Percentiles rank a stretch among this genome's conserved stretches.
Evolutionary conservation across 1,284 basidiomycete species (phyloP).

Genomic region (Neolentinus lepideus): DNA sequence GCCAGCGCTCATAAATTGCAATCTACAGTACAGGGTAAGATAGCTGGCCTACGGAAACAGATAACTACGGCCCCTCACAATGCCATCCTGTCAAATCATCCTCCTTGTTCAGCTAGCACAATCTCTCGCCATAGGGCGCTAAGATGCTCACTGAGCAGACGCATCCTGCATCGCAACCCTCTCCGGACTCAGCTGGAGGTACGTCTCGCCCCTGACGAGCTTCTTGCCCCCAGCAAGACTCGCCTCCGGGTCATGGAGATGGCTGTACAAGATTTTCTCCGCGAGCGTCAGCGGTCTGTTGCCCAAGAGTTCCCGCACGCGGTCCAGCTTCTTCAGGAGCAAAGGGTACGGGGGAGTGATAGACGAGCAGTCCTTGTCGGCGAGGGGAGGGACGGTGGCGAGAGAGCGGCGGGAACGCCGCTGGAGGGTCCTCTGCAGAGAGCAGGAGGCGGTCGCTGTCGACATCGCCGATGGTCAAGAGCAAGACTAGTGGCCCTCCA

Average conservation of each 20-base stretch:
- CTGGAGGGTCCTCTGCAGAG: background rate
- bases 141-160: conserved; percentile 78
- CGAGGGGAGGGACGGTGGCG: conserved; percentile 45
- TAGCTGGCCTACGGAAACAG: conserved; percentile 5
- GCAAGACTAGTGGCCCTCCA: background rate
- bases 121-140: background rate
- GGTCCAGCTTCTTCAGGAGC: conserved; percentile 70
- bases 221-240: conserved; percentile 58
- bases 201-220: conserved; percentile 76
- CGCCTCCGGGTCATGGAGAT: conserved; percentile 78
- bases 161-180: conserved; percentile 99
- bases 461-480: background rate
- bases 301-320: conserved; percentile 66
- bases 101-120: background rate
- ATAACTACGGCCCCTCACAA: conserved; percentile 39
- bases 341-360: conserved; percentile 87
- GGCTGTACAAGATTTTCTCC: conserved; percentile 97
- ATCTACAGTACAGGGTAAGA: conserved; percentile 31
- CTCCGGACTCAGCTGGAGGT: conserved; percentile 88
- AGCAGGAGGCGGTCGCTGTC: background rate
- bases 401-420: conserved; percentile 23
- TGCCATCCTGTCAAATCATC: conserved; percentile 53
- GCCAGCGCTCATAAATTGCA: conserved; percentile 99
- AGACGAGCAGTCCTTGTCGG: conserved; percentile 66
- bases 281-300: conserved; percentile 80